Percentiles rank a stretch among this genome's conserved stretches.
Conservation (phyloP, 2,329 filamentous ascomycete species). For the Penicillium sp. region DNA sequence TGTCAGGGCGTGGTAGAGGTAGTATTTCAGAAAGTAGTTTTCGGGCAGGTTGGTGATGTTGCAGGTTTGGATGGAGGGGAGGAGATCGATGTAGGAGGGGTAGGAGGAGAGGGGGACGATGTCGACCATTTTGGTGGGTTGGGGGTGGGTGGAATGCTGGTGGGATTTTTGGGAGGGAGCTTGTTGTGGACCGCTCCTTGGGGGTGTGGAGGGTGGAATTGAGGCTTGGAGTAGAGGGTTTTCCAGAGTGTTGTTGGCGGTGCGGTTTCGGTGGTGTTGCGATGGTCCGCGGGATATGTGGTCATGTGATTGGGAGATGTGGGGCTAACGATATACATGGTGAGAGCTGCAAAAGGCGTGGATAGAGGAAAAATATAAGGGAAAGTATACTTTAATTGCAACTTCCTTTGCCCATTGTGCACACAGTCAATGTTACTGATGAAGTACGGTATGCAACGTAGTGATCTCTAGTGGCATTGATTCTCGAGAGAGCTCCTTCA, state of each 20-base stretch:
- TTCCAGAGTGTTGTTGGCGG: neutral
- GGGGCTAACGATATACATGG: neutral
- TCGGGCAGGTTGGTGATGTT: conserved; percentile 99
- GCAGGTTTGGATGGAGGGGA: conserved; percentile 88
- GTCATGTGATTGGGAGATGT: conserved; percentile 8
- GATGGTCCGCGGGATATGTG: conserved; percentile 1
- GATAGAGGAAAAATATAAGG: too few relatives aligned
- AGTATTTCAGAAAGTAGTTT: conserved; percentile 99
- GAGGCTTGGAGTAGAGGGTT: neutral
- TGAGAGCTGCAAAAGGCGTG: too few relatives aligned
- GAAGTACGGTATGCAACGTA: too few relatives aligned
- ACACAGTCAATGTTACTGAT: too few relatives aligned
- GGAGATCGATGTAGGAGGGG: conserved; percentile 73
- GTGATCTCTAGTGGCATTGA: too few relatives aligned
- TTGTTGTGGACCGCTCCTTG: neutral
- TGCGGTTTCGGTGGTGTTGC: conserved; percentile 1
- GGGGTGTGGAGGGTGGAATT: too few relatives aligned
- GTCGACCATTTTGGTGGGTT: conserved; percentile 48
- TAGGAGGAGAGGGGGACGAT: conserved; percentile 51
- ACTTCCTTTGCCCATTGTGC: too few relatives aligned
- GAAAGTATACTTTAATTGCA: too few relatives aligned
- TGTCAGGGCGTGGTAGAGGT: conserved; percentile 96
- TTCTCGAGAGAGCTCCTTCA: too few relatives aligned
- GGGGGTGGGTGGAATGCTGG: neutral
- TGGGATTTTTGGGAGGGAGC: neutral